Evolutionary conservation across 2,329 filamentous ascomycete genomes (phyloP).

Genomic region (Ceratocystis diversiconidia): DNA sequence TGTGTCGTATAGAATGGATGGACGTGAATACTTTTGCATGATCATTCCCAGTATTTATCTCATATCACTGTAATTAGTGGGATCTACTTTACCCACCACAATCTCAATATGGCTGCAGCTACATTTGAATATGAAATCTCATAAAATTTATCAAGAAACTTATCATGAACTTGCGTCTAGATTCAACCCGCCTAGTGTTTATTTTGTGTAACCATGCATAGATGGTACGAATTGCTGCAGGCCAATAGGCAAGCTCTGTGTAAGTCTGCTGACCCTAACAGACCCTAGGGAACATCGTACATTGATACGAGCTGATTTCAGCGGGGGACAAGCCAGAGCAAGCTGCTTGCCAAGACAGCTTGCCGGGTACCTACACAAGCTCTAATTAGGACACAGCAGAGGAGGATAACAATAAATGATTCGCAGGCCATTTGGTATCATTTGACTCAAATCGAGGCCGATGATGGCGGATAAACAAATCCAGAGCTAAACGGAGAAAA

Average conservation of each 20-base stretch:
- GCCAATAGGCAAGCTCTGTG: neutral
- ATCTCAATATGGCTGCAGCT: neutral
- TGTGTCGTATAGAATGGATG: neutral
- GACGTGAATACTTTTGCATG: neutral
- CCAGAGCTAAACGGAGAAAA: neutral
- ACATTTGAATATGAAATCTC: neutral
- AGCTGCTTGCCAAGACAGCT: neutral
- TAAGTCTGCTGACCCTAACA: slow-evolving; percentile 7
- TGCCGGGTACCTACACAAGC: neutral
- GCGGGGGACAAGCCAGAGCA: neutral
- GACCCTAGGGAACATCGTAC: neutral
- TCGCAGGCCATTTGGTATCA: neutral
- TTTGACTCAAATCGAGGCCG: neutral
- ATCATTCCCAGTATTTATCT: neutral
- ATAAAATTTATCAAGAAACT: neutral
- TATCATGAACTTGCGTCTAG: too few relatives aligned
- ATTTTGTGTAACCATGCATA: neutral
- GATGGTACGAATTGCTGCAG: neutral
- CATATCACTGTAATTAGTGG: neutral
- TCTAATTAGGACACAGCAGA: neutral
- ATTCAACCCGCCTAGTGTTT: neutral
- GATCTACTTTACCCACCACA: neutral
- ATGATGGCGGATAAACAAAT: neutral
- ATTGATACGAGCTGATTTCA: neutral
- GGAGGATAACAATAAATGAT: neutral